Percentiles rank a stretch among this genome's conserved stretches.
Evolutionary conservation across 148 eudicot species (phyloP).

Genomic region (Agrostemma githago): DNA sequence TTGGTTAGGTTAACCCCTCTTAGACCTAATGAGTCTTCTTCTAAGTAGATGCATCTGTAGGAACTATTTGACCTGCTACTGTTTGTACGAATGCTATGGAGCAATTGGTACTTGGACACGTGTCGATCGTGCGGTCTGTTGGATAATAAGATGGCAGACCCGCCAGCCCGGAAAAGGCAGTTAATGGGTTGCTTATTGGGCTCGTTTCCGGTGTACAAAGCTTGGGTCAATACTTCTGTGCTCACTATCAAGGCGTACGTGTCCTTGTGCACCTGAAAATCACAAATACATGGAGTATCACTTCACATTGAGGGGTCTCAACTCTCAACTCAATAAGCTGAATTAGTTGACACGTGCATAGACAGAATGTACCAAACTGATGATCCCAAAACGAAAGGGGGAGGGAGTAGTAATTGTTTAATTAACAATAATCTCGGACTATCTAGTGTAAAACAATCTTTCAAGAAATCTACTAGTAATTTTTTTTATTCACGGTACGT

Average conservation of each 20-base stretch:
- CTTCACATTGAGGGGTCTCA: too few relatives aligned
- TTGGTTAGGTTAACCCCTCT: conserved; percentile 29
- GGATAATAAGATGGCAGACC: conserved; percentile 35
- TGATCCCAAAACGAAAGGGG: not conserved
- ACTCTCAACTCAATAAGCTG: too few relatives aligned
- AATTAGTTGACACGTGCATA: not conserved
- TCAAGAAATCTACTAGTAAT: too few relatives aligned
- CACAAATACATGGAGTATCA: not conserved
- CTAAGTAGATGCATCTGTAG: conserved; percentile 26
- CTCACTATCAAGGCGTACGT: conserved; percentile 22
- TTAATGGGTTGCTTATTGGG: conserved; percentile 14
- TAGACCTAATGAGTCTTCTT: conserved; percentile 33
- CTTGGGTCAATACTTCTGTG: conserved; percentile 13
- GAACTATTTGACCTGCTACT: conserved; percentile 26
- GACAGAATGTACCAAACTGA: not conserved
- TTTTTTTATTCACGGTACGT: too few relatives aligned
- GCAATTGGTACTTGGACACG: conserved; percentile 33
- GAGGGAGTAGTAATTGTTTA: too few relatives aligned
- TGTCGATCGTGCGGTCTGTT: conserved; percentile 19
- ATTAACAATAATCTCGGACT: too few relatives aligned
- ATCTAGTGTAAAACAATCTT: too few relatives aligned
- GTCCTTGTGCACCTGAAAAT: conserved; percentile 13
- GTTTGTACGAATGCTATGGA: conserved; percentile 31
- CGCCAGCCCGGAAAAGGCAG: conserved; percentile 34
- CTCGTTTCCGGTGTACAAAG: conserved; percentile 16